Evolutionary conservation across 805 yeast species (phyloP).

Genomic region (Ascoidea asiatica): DNA sequence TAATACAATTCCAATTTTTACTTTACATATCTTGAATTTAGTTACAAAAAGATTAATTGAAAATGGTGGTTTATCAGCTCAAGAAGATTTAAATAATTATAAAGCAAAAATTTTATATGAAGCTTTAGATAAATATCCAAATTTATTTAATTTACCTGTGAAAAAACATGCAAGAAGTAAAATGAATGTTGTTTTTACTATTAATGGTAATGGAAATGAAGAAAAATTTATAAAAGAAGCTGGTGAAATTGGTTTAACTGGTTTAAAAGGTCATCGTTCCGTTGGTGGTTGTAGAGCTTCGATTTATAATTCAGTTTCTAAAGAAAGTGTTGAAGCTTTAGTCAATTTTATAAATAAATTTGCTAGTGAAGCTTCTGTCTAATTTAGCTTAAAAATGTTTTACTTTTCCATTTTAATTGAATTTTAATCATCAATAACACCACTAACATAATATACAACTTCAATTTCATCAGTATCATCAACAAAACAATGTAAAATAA

Average conservation of each 20-base stretch:
- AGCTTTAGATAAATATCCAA: slow-evolving; percentile 53
- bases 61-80: slow-evolving; percentile 60
- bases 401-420: too few species aligned
- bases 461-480: slow-evolving; percentile 55
- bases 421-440: slow-evolving; percentile 13
- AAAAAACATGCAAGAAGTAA: slow-evolving; percentile 52
- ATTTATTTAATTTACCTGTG: slow-evolving; percentile 56
- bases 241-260: slow-evolving; percentile 41
- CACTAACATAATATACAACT: slow-evolving; percentile 46
- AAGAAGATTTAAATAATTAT: slow-evolving; percentile 38
- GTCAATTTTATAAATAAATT: slow-evolving; percentile 46
- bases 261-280: slow-evolving; percentile 90
- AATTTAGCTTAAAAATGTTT: too few species aligned
- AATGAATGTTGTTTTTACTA: slow-evolving; percentile 89
- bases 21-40: slow-evolving; percentile 72
- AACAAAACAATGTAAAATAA: slow-evolving; percentile 52
- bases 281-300: slow-evolving; percentile 97
- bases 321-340: slow-evolving; percentile 43
- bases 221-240: slow-evolving; percentile 61
- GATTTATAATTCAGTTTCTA: slow-evolving; percentile 73
- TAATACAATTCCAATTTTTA: slow-evolving; percentile 91
- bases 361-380: slow-evolving; percentile 29
- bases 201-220: slow-evolving; percentile 52
- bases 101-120: slow-evolving; percentile 57
- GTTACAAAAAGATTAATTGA: slow-evolving; percentile 51